phyloP scores from a whole-genome alignment of 495 filamentous ascomycete genomes.

The Podospora appendiculata region DNA sequence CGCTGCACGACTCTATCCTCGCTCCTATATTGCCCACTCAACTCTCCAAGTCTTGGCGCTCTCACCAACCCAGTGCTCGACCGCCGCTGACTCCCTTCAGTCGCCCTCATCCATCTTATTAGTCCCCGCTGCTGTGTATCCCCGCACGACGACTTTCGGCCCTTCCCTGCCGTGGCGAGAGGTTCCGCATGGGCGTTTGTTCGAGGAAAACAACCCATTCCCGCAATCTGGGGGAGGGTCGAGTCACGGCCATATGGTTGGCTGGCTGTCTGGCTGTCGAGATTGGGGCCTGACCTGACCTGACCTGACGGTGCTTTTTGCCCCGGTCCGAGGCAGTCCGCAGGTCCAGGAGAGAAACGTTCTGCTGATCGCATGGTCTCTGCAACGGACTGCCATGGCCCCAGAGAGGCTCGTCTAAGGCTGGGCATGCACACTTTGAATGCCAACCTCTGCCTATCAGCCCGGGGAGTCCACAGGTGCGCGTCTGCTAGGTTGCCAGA shows the following conservation, averaged over 20 bases:
- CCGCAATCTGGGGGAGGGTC: slow-evolving; percentile 5
- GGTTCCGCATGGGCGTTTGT: neutral
- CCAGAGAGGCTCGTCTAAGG: neutral
- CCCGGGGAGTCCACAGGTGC: neutral
- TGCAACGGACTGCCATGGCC: neutral
- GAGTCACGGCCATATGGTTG: neutral
- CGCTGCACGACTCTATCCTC: slow-evolving; percentile 1
- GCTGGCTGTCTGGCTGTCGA: neutral
- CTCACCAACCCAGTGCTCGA: neutral
- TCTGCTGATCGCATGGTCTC: neutral
- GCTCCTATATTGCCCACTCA: neutral
- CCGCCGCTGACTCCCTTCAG: neutral
- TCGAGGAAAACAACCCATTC: neutral
- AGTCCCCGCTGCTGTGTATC: slow-evolving; percentile 4
- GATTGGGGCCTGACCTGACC: neutral
- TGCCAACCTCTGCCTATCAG: neutral
- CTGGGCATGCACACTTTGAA: neutral
- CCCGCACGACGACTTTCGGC: slow-evolving; percentile 12
- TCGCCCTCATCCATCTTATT: slow-evolving; percentile 3
- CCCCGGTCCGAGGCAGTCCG: neutral
- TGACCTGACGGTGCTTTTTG: neutral
- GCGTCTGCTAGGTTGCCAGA: neutral
- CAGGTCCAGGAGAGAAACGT: neutral
- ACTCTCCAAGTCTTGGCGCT: neutral
- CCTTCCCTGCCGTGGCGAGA: slow-evolving; percentile 11